Percentiles rank a stretch among this genome's conserved stretches.
phyloP scores from a whole-genome alignment of 2,329 filamentous ascomycete species.

The Gaeumannomyces tritici region DNA sequence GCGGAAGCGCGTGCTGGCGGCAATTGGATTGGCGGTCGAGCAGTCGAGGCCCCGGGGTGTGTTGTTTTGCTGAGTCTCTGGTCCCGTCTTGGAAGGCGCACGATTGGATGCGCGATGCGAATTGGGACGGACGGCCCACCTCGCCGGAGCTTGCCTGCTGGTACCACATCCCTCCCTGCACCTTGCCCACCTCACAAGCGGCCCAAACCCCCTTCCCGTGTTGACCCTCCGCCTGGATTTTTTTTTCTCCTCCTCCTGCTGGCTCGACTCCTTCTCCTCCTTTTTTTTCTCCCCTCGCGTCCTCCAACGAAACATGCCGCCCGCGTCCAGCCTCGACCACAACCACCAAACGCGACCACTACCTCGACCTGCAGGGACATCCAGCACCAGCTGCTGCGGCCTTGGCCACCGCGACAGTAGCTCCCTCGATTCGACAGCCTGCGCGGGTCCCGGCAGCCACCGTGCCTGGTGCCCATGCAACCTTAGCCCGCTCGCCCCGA shows the following conservation, averaged over 20 bases:
- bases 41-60: conserved; percentile 22
- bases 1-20: conserved; percentile 25
- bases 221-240: conserved; percentile 1
- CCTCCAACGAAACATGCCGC: not conserved
- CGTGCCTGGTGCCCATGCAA: not conserved
- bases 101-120: conserved; percentile 2
- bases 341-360: not conserved
- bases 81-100: not conserved
- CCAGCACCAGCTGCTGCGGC: not conserved
- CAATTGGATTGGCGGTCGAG: conserved; percentile 19
- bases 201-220: conserved; percentile 5
- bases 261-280: not conserved
- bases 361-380: not conserved
- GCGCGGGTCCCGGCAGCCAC: not conserved
- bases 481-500: not conserved
- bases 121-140: conserved; percentile 4
- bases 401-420: not conserved
- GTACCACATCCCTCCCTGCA: conserved; percentile 5
- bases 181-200: conserved; percentile 4
- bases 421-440: not conserved
- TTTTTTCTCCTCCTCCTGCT: conserved; percentile 1
- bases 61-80: conserved; percentile 5
- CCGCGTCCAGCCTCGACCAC: not conserved
- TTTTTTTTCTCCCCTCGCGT: not conserved
- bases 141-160: conserved; percentile 1